These are phyloP conservation scores for Mucor ambiguus DNA, from an alignment of 371 early-diverging fungal genomes.

Conservation along the genomic window DNA sequence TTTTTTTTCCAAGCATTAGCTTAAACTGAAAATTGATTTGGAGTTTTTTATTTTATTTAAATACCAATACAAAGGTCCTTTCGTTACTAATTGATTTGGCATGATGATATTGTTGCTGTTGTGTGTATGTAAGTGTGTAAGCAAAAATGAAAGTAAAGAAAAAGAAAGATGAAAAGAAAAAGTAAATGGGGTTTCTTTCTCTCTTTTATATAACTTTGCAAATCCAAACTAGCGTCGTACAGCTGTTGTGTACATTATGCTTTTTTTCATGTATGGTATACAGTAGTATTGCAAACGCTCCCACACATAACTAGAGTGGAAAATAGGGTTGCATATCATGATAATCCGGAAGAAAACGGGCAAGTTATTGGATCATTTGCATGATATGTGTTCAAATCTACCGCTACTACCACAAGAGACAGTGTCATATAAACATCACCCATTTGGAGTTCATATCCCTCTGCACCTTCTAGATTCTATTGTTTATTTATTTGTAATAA, in stretches of 20 bases:
- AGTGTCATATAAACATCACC: background rate
- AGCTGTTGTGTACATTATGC: background rate
- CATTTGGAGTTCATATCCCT: background rate
- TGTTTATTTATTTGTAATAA: slow-evolving; percentile 1
- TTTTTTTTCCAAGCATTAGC: background rate
- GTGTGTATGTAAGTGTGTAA: no score
- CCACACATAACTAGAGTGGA: background rate
- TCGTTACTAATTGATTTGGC: slow-evolving; percentile 11
- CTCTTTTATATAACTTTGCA: background rate
- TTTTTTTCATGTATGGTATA: background rate
- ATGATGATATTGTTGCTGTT: no score
- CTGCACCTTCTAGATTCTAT: background rate
- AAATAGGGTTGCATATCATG: background rate
- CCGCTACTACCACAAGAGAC: background rate
- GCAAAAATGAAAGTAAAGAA: background rate
- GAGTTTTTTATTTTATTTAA: background rate
- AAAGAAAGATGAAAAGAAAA: background rate
- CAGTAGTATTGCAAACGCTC: background rate
- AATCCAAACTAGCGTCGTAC: background rate
- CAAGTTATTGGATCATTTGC: no score
- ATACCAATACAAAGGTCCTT: slow-evolving; percentile 14
- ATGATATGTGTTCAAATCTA: background rate
- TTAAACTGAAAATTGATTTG: background rate
- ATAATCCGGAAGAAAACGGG: background rate
- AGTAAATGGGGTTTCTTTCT: background rate